phyloP scores from a whole-genome alignment of 768 basidiomycete species.

The Coprinellus micaceus region DNA sequence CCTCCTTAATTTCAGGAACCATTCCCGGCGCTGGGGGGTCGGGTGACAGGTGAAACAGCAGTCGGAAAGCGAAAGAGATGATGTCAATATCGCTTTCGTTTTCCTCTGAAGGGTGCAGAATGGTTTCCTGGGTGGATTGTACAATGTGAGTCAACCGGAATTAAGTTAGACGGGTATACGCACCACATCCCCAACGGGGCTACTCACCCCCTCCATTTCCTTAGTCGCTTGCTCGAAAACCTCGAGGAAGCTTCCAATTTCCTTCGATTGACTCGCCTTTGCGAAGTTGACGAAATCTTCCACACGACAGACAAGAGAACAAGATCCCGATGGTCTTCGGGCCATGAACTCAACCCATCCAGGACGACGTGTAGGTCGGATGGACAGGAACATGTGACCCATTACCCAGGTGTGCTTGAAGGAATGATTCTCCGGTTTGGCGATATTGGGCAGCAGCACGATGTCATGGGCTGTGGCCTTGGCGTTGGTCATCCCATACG shows the following conservation, averaged over 20 bases:
- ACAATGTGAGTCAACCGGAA: not conserved
- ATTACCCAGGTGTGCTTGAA: conserved; percentile 72
- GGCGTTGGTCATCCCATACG: conserved; percentile 89
- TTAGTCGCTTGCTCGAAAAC: not conserved
- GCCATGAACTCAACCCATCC: conserved; percentile 90
- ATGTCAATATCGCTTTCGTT: not conserved
- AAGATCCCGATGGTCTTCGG: conserved; percentile 85
- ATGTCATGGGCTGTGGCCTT: conserved; percentile 75
- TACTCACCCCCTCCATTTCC: not conserved
- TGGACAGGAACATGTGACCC: conserved; percentile 81
- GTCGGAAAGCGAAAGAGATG: conserved; percentile 51
- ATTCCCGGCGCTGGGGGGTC: conserved; percentile 31
- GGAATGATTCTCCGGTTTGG: conserved; percentile 41
- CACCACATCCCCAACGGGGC: not conserved
- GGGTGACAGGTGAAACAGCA: conserved; percentile 82
- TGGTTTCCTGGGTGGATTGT: not conserved
- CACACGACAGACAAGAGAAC: conserved; percentile 75
- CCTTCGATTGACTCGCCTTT: conserved; percentile 43
- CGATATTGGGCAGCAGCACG: conserved; percentile 52
- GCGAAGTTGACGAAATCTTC: conserved; percentile 35
- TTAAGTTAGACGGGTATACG: not conserved
- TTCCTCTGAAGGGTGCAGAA: not conserved
- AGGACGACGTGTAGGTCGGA: conserved; percentile 63
- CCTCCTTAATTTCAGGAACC: not conserved
- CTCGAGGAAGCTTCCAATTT: conserved; percentile 25